Evolutionary conservation across 495 filamentous ascomycete genomes (phyloP), one percentile per base, ranked within the genome.

Genomic region (Apiosordaria backusii): DNA sequence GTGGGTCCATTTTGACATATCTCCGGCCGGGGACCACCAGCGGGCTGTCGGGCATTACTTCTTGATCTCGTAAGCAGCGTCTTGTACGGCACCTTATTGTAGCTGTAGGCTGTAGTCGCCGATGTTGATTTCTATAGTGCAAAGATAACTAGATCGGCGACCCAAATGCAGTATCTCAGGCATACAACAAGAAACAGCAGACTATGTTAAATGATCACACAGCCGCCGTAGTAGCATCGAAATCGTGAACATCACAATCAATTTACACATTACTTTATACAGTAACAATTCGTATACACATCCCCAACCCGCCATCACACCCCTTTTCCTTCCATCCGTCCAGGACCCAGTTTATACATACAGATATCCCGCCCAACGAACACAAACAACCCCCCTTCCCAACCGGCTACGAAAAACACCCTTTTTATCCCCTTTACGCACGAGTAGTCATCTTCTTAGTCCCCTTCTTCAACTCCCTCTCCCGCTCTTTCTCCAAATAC

Each of bases 401-500:
- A 18, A 13, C 35, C 35, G 9, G 35, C 35, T 45, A 45, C 35
- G 9, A 7, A 45, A 45, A 45, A 45, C 3, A 10, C 3, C 10
- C 35, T 13, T 45, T 45, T 45, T 13, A 45, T 3, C 35, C 35
- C 10, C 35, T 13, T 13, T 27, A 59, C 10, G 57, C 57, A 27
- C 57, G 57, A 27, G 57, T 24, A 40, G 84, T 88, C 79, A 83
- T 81, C 79, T 86, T 91, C 87, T 92, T 93, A 76, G 85, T 82
- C 29, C 78, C 81, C 74, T 87, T 92, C 77, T 86, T 88, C 71
- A 87, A 76, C 73, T 90, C 91, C 84, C 90, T 91, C 75, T 95
- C 90, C 69, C 85, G 83, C 84, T 99, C 95, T 76, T 88, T 90
- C 65, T 98, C 96, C 62, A 99, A 81, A 75, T 89, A 97, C 82